Evolutionary conservation across 805 yeast species (phyloP).

Genomic region (Saccharomyces mikatae): DNA sequence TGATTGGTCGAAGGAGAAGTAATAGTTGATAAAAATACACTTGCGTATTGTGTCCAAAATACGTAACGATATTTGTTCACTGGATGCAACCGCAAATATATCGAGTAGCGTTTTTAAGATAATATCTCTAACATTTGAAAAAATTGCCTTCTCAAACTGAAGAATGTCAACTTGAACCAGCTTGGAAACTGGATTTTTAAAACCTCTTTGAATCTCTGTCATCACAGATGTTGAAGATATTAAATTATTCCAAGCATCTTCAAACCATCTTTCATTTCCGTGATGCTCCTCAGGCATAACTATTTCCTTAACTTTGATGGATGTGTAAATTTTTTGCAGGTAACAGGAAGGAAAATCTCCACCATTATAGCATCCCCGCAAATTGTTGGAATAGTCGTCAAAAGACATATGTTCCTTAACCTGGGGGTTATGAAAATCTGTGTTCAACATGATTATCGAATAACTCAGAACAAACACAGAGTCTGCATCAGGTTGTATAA

Average conservation of each 20-base stretch:
- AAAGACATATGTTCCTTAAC: slow-evolving; percentile 83
- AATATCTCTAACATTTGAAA: slow-evolving; percentile 48
- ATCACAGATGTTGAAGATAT: slow-evolving; percentile 34
- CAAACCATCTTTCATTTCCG: slow-evolving; percentile 84
- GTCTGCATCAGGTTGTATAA: slow-evolving; percentile 68
- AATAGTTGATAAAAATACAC: slow-evolving; percentile 63
- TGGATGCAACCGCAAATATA: slow-evolving; percentile 76
- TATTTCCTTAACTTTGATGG: slow-evolving; percentile 77
- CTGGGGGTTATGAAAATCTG: slow-evolving; percentile 86
- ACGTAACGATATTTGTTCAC: slow-evolving; percentile 73
- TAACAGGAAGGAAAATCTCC: slow-evolving; percentile 80
- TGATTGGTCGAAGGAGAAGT: slow-evolving; percentile 43
- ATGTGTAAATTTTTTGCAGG: slow-evolving; percentile 64
- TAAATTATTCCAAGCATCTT: slow-evolving; percentile 71
- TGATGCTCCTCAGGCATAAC: slow-evolving; percentile 97
- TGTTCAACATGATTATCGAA: slow-evolving; percentile 85
- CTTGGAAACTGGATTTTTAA: slow-evolving; percentile 3
- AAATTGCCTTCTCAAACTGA: slow-evolving; percentile 61
- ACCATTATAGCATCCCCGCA: slow-evolving; percentile 67
- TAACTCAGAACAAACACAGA: slow-evolving; percentile 81
- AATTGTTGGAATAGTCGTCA: slow-evolving; percentile 70
- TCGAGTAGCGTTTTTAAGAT: slow-evolving; percentile 57
- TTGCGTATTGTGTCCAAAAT: slow-evolving; percentile 80
- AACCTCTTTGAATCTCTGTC: slow-evolving; percentile 12
- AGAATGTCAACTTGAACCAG: slow-evolving; percentile 23